phyloP scores from a whole-genome alignment of 768 basidiomycete genomes.

The Cystofilobasidium ferigula region DNA sequence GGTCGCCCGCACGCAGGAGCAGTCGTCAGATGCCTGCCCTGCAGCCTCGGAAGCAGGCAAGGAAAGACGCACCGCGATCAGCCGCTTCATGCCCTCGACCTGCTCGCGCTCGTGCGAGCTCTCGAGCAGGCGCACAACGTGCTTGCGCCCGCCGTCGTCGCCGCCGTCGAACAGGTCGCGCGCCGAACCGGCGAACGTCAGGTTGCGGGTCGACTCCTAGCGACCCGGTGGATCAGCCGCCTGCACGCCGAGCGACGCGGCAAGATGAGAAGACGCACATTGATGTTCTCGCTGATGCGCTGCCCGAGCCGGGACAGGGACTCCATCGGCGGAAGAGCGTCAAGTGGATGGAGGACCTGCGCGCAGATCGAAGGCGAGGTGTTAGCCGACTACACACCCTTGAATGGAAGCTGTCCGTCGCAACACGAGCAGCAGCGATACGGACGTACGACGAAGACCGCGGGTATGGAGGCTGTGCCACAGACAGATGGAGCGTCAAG shows the following conservation, averaged over 20 bases:
- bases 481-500: no score
- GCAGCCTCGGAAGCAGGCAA: not conserved
- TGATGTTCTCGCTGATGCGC: constrained; percentile 26
- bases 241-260: not conserved
- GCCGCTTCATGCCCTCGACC: constrained; percentile 84
- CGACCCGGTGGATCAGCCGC: not conserved
- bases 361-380: not conserved
- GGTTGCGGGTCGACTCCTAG: constrained; percentile 25
- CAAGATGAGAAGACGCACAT: not conserved
- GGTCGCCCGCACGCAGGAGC: not conserved
- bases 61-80: constrained; percentile 69
- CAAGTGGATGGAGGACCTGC: constrained; percentile 15
- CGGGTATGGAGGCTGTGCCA: no score
- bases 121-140: constrained; percentile 77
- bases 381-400: no score
- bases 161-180: constrained; percentile 31
- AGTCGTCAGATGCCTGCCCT: constrained; percentile 7
- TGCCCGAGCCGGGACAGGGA: constrained; percentile 24
- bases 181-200: constrained; percentile 31
- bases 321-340: constrained; percentile 18
- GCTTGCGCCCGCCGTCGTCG: constrained; percentile 57
- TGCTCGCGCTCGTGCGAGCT: constrained; percentile 80
- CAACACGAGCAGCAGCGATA: no score
- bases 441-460: no score
- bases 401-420: no score